Conservation (phyloP, 495 filamentous ascomycete genomes). For the Lepidopterella palustris region DNA sequence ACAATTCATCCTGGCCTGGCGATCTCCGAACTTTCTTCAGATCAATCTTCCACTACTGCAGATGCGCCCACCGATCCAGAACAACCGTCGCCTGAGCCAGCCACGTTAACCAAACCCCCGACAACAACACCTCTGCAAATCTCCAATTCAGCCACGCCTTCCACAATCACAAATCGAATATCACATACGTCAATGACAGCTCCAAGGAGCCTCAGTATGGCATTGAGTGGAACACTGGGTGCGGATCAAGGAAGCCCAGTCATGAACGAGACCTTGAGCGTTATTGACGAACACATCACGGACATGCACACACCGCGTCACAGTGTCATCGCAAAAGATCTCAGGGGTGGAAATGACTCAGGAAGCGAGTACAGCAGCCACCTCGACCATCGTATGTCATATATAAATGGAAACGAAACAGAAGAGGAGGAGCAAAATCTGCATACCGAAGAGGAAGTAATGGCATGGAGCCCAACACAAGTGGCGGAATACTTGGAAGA, state of each 20-base stretch:
- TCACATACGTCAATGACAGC: conserved; percentile 22
- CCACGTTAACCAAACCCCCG: not conserved
- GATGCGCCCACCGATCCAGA: not conserved
- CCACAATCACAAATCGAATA: conserved; percentile 3
- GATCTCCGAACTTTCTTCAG: not conserved
- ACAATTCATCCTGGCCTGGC: not conserved
- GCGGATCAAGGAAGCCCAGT: conserved; percentile 53
- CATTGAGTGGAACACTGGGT: conserved; percentile 37
- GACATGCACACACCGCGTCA: conserved; percentile 75
- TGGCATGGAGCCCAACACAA: conserved; percentile 62
- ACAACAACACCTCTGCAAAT: conserved; percentile 17
- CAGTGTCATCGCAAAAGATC: conserved; percentile 45
- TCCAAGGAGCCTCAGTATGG: conserved; percentile 46
- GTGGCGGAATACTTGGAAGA: conserved; percentile 82
- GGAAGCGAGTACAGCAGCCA: conserved; percentile 85
- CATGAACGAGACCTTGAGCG: conserved; percentile 92
- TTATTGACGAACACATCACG: conserved; percentile 97
- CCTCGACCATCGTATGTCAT: conserved; percentile 68
- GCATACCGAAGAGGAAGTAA: conserved; percentile 41
- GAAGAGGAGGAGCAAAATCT: conserved; percentile 40
- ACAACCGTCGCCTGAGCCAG: not conserved
- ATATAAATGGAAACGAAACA: conserved; percentile 70
- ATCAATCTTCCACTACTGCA: not conserved
- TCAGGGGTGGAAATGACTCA: conserved; percentile 61
- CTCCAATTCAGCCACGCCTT: conserved; percentile 5